Evolutionary conservation across 2,329 filamentous ascomycete genomes (phyloP), one percentile per base, ranked within the genome.

Genomic region (Penicillium sp.): DNA sequence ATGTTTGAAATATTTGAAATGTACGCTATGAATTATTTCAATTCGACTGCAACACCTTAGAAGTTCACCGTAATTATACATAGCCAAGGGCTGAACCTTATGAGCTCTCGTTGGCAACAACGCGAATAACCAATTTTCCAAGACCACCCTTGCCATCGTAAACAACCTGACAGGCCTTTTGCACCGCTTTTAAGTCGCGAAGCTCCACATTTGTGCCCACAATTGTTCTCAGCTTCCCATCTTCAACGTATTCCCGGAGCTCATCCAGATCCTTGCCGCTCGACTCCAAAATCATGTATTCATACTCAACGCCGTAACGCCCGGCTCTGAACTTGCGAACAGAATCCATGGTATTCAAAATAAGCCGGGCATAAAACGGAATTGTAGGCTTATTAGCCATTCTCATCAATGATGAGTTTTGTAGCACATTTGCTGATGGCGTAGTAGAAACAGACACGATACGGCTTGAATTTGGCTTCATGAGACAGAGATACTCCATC

Each of bases 281-380:
- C 2, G 75, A 72, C 0, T 73, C 68, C 21, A 81, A 67, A 4
- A 81, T 82, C 29, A 82, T 64, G 35, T 81, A 77, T 11, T 74
- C 73, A 47, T 81, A 76, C 60, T 73, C 22, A 2, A 82, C 75
- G 3, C 68, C 69, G 10, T 81, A 82, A 3, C 81, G 79, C 13
- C 74, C 63, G 3, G 81, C 63, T 66, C 75, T 71, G 65, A 77
- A 78, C 24, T 59, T 62, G 57, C 82, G 80, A 62, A 76, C 14
- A 33, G 52, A 61, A 61, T 79, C 73, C 21, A 68, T 53, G 11
- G 70, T 24, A 54, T 78, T 71, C 26, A 78, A 58, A 9, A 56
- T 49, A 4, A 68, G 37, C 22, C 61, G 61, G 11, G 62, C 49
- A 22, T 64, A 49, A 16, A 64, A 54, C 1, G 72, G 68, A 24